Conservation (phyloP, 2,329 filamentous ascomycete species). For the Sporothrix brasiliensis region DNA sequence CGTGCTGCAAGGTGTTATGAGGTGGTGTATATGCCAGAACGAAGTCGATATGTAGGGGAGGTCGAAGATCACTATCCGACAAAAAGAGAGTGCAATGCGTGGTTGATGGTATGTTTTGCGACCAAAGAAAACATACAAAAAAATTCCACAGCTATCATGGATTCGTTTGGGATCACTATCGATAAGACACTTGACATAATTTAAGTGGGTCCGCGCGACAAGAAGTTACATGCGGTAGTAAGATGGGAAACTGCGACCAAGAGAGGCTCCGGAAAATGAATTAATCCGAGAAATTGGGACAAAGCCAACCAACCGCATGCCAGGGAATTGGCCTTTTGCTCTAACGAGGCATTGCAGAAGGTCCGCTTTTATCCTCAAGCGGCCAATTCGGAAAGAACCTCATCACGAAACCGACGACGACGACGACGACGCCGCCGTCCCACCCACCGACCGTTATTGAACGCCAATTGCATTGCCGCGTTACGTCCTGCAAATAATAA, state of each 20-base stretch:
- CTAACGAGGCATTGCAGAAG: background rate
- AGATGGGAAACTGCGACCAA: conserved; percentile 10
- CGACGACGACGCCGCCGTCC: background rate
- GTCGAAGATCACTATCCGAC: background rate
- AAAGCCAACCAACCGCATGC: conserved; percentile 31
- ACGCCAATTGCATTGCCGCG: background rate
- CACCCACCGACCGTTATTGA: background rate
- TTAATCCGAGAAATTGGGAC: conserved; percentile 23
- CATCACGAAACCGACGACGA: conserved; percentile 18
- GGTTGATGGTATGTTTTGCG: background rate
- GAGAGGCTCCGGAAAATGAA: conserved; percentile 17
- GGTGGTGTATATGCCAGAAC: too few relatives aligned
- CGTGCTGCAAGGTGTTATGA: background rate
- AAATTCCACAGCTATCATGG: conserved; percentile 10
- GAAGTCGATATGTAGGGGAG: background rate
- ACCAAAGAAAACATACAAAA: background rate
- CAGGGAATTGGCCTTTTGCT: conserved; percentile 30
- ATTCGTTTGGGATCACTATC: background rate
- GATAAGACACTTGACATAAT: conserved; percentile 26
- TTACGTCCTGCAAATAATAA: background rate
- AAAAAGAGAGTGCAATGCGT: background rate
- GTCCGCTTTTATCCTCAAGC: conserved; percentile 18
- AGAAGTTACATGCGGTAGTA: background rate
- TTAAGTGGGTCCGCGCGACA: background rate
- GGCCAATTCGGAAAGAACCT: conserved; percentile 24